phyloP scores from a whole-genome alignment of 805 yeast genomes.

The Candida maesae region DNA sequence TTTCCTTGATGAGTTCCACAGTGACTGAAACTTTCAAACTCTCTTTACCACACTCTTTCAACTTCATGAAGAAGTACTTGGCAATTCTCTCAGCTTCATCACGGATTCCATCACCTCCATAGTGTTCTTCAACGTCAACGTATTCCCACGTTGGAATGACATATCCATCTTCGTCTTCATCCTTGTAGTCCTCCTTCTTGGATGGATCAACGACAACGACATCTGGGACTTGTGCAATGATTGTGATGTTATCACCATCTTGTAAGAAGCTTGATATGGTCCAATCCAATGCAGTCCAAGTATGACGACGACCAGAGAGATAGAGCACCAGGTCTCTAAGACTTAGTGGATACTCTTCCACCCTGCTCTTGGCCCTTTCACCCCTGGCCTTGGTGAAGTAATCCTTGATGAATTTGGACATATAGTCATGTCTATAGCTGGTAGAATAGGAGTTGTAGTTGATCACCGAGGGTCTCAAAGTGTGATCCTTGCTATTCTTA shows the following conservation, averaged over 20 bases:
- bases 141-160: conserved; percentile 11
- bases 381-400: conserved; percentile 1
- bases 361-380: neutral
- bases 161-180: neutral
- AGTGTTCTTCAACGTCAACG: conserved; percentile 13
- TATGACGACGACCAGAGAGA: conserved; percentile 22
- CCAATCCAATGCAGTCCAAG: conserved; percentile 27
- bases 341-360: conserved; percentile 13
- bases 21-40: conserved; percentile 21
- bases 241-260: conserved; percentile 26
- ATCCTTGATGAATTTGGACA: conserved; percentile 14
- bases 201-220: conserved; percentile 9
- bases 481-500: too few species aligned
- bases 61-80: conserved; percentile 13
- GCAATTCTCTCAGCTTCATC: conserved; percentile 13
- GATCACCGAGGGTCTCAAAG: conserved; percentile 10
- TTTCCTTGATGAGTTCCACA: conserved; percentile 24
- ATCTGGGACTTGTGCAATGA: conserved; percentile 21
- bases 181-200: conserved; percentile 2
- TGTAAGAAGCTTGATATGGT: conserved; percentile 16
- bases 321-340: conserved; percentile 23
- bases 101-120: conserved; percentile 12
- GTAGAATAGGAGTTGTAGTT: conserved; percentile 20
- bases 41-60: conserved; percentile 10
- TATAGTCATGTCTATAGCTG: conserved; percentile 18